Evolutionary conservation across 1,139 yeast genomes (phyloP).

Genomic region (Taphrina betulina): DNA sequence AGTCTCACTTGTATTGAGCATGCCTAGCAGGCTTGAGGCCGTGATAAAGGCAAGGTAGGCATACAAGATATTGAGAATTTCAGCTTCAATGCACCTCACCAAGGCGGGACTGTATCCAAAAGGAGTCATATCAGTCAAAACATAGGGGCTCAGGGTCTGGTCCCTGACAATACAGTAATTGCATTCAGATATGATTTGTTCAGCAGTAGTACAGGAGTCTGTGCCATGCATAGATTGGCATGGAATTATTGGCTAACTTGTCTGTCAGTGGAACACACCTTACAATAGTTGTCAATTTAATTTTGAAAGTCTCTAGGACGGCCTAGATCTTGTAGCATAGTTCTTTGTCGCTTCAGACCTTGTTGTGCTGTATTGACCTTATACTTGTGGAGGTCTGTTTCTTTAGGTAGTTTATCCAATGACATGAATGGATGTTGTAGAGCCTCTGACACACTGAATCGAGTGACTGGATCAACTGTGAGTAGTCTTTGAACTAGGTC

Average conservation of each 20-base stretch:
- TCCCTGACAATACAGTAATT: too few relatives aligned
- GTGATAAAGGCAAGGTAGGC: neutral
- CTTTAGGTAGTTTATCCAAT: neutral
- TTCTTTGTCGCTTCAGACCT: conserved; percentile 23
- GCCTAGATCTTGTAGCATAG: conserved; percentile 23
- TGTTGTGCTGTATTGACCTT: neutral
- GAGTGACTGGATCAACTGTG: conserved; percentile 56
- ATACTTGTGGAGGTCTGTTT: too few relatives aligned
- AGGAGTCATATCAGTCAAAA: too few relatives aligned
- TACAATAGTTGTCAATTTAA: neutral
- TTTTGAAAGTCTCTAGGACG: neutral
- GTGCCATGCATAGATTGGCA: neutral
- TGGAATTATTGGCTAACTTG: too few relatives aligned
- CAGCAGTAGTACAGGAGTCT: neutral
- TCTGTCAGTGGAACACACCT: neutral
- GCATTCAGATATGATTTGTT: too few relatives aligned
- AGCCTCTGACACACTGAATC: conserved; percentile 57
- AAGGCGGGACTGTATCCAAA: neutral
- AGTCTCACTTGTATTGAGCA: neutral
- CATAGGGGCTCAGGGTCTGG: too few relatives aligned
- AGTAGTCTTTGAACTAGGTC: conserved; percentile 64
- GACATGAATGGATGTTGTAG: conserved; percentile 57
- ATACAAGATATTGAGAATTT: conserved; percentile 5
- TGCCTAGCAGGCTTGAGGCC: neutral
- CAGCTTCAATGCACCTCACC: neutral